Evolutionary conservation across 495 filamentous ascomycete species (phyloP), one percentile per base, ranked within the genome.

Genomic region (Daldinia decipiens): DNA sequence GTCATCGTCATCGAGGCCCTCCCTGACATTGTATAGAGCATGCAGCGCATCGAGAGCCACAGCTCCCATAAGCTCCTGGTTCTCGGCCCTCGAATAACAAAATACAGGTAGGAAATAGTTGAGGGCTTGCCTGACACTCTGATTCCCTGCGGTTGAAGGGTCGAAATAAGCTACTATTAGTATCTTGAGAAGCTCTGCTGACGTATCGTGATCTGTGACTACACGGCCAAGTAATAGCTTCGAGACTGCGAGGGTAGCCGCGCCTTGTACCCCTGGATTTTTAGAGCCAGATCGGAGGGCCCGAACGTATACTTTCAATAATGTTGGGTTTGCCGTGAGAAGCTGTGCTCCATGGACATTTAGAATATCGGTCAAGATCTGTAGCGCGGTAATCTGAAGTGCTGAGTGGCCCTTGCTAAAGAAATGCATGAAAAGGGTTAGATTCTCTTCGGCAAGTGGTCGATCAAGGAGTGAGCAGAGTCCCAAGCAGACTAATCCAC

Each of bases 81-180:
- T 97, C 43, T 90, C 90, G 9, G 88, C 76, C 11, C 90, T 85
- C 26, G 89, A 92, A 77, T 94, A 96, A 76, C 92, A 94, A 83
- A 96, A 99, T 0, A 98, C 95, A 0, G 95, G 95, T 70, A 99
- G 85, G 84, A 98, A 98, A 78, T 99, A 99, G 59, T 91, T 93
- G 26, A 99, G 85, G 0, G 93, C 89, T 79, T 99, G 95, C 0
- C 94, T 85, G 19, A 98, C 89, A n/a, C 87, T 88, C 66, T 95
- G 91, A 75, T 97, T 98, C 39, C 88, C 86, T 2, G 86, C 84
- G 13, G 92, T 95, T 27, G 90, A 88, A 2, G 96, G 96, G 77
- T 97, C 91, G 78, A 98, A 99, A 81, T 96, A 98, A 21, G 92
- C 87, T 5, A 95, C 80, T 2, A 96, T 87, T 4, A 97, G 87